Percentiles rank a stretch among this genome's conserved stretches.
Evolutionary conservation across 2,329 filamentous ascomycete species (phyloP).

Genomic region (Ophiostoma novo-ulmi): DNA sequence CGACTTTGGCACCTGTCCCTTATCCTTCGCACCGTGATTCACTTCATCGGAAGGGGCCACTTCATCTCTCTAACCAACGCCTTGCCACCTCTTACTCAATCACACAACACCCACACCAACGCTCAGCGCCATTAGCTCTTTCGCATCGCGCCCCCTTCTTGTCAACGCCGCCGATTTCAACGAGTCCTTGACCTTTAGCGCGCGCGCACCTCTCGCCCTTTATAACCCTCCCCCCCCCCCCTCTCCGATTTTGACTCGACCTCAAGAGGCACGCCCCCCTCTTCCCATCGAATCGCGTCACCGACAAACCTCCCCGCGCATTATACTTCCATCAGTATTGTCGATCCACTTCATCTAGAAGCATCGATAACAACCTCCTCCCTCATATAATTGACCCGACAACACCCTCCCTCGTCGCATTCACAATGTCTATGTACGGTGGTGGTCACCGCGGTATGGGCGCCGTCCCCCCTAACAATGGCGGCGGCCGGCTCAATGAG

Average conservation of each 20-base stretch:
- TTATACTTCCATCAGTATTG: not conserved
- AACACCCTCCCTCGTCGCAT: conserved; percentile 14
- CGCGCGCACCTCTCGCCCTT: not conserved
- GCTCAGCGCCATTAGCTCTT: not conserved
- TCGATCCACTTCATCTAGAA: not conserved
- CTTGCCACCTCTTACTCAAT: not conserved
- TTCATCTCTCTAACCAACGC: not conserved
- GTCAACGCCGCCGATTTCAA: not conserved
- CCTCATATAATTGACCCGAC: not conserved
- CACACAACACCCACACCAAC: not conserved
- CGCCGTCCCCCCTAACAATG: conserved; percentile 54
- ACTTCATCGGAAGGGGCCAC: conserved; percentile 11
- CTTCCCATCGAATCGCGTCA: conserved; percentile 9
- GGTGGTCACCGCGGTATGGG: conserved; percentile 72
- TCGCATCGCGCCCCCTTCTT: not conserved
- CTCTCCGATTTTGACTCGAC: not conserved
- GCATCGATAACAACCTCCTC: not conserved
- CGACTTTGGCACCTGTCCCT: not conserved
- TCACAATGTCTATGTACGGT: conserved; percentile 73
- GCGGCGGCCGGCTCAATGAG: conserved; percentile 69
- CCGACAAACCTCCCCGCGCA: conserved; percentile 12
- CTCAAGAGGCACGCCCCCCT: not conserved
- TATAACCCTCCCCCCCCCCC: not conserved
- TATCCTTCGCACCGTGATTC: conserved; percentile 2
- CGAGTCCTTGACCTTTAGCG: not conserved